These are phyloP conservation scores for Viola odorata DNA, from an alignment of 345 rosid genomes.

Conservation along the genomic window DNA sequence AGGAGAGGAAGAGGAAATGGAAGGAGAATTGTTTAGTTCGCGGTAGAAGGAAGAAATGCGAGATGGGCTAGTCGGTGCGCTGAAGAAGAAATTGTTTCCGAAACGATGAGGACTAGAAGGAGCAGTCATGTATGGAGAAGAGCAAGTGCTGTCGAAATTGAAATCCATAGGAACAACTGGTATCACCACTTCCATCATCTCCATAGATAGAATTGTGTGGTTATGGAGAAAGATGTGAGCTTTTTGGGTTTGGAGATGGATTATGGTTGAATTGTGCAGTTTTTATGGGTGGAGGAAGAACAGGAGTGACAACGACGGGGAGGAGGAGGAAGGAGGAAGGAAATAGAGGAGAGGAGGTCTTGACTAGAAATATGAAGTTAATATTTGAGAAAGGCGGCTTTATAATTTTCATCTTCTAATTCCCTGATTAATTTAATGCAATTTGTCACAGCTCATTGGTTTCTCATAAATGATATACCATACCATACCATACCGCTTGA, in stretches of 20 bases:
- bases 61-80: constrained; percentile 70
- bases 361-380: constrained; percentile 10
- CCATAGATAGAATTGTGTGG: constrained; percentile 1
- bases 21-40: constrained; percentile 4
- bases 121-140: constrained; percentile 95
- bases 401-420: constrained; percentile 28
- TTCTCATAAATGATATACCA: not conserved
- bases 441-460: not conserved
- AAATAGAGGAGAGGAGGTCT: constrained; percentile 13
- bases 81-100: constrained; percentile 42
- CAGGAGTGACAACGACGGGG: not conserved
- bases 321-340: constrained; percentile 4
- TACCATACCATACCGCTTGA: no score
- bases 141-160: constrained; percentile 72
- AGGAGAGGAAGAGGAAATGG: constrained; percentile 9
- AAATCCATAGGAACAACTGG: constrained; percentile 41
- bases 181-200: constrained; percentile 47
- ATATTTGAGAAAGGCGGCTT: constrained; percentile 34
- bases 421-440: not conserved
- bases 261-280: not conserved
- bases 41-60: constrained; percentile 22
- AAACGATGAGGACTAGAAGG: constrained; percentile 87
- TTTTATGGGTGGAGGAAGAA: constrained; percentile 5
- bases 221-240: not conserved
- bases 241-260: not conserved